These are phyloP conservation scores for Neocucurbitaria cava DNA, from an alignment of 2,329 filamentous ascomycete species.

Conservation along the genomic window DNA sequence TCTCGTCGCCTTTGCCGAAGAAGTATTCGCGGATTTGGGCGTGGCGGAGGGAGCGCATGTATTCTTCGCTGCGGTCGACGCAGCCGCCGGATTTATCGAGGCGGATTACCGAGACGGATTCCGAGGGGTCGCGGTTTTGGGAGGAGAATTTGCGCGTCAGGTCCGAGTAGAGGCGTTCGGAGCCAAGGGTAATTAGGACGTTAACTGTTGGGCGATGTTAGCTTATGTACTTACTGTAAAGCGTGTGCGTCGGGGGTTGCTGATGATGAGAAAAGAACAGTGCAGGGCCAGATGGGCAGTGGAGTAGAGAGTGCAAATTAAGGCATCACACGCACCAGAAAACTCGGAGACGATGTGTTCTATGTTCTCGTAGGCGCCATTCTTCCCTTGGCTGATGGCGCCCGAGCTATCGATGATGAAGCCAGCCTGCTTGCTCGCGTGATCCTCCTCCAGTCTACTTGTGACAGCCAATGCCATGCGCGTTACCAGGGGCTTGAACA, in stretches of 20 bases:
- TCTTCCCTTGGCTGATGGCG: slow-evolving; percentile 68
- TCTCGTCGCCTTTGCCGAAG: slow-evolving; percentile 75
- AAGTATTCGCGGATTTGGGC: slow-evolving; percentile 90
- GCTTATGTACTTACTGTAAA: slow-evolving; percentile 6
- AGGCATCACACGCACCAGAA: slow-evolving; percentile 58
- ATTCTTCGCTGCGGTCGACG: slow-evolving; percentile 74
- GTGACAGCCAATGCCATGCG: slow-evolving; percentile 80
- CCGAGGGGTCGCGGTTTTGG: slow-evolving; percentile 58
- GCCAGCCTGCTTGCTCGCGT: slow-evolving; percentile 73
- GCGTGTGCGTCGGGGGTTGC: neutral
- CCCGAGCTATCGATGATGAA: slow-evolving; percentile 87
- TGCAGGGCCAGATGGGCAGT: neutral
- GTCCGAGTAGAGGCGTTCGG: slow-evolving; percentile 76
- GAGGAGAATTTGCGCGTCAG: slow-evolving; percentile 72
- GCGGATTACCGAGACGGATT: slow-evolving; percentile 76
- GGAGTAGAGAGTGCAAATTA: neutral
- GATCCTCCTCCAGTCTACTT: slow-evolving; percentile 78
- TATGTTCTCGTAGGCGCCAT: slow-evolving; percentile 74
- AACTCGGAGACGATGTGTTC: slow-evolving; percentile 78
- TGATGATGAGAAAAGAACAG: neutral
- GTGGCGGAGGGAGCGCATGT: slow-evolving; percentile 76
- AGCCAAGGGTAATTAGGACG: slow-evolving; percentile 81
- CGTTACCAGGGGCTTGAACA: slow-evolving; percentile 78
- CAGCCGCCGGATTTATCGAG: slow-evolving; percentile 87
- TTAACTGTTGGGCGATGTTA: slow-evolving; percentile 64